A percentile compares a stretch with the other conserved stretches of the same genome.
Evolutionary conservation across 2,329 filamentous ascomycete species (phyloP).

Genomic region (Neobulgaria alba): DNA sequence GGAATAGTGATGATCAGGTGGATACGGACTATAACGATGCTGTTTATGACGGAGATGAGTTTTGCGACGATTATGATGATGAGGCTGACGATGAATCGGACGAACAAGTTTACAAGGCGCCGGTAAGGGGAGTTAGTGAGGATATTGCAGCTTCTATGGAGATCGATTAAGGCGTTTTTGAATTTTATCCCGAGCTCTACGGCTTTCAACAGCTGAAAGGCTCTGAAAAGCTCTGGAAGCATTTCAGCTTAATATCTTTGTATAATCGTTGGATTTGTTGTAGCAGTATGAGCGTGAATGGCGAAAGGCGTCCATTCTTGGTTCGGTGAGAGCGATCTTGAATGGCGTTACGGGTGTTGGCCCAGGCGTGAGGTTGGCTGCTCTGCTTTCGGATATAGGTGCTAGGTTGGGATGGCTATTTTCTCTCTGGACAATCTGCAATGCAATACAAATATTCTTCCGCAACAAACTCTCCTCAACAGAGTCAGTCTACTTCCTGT

Average conservation of each 20-base stretch:
- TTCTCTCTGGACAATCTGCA: too few relatives aligned
- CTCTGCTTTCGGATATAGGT: too few relatives aligned
- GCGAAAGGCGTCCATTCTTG: background rate
- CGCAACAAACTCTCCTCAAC: too few relatives aligned
- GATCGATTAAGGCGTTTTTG: slow-evolving; percentile 30
- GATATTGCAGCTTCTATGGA: slow-evolving; percentile 56
- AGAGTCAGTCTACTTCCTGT: too few relatives aligned
- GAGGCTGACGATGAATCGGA: slow-evolving; percentile 28
- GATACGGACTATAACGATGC: slow-evolving; percentile 38
- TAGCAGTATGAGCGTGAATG: background rate
- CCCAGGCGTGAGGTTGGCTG: background rate
- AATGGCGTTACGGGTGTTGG: background rate
- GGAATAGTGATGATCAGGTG: slow-evolving; percentile 37
- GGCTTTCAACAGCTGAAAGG: background rate
- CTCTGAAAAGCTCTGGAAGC: too few relatives aligned
- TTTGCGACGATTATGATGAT: slow-evolving; percentile 30
- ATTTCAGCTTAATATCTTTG: background rate
- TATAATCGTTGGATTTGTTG: background rate
- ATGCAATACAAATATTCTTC: too few relatives aligned
- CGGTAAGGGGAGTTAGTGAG: slow-evolving; percentile 50
- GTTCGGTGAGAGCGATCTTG: background rate
- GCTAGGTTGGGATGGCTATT: too few relatives aligned
- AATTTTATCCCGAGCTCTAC: too few relatives aligned
- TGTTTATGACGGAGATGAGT: slow-evolving; percentile 40
- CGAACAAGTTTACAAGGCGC: slow-evolving; percentile 35